Percentiles rank a stretch among this genome's conserved stretches.
Evolutionary conservation across 306 rosid species (phyloP).

Genomic region (Acacia melanoxylon): DNA sequence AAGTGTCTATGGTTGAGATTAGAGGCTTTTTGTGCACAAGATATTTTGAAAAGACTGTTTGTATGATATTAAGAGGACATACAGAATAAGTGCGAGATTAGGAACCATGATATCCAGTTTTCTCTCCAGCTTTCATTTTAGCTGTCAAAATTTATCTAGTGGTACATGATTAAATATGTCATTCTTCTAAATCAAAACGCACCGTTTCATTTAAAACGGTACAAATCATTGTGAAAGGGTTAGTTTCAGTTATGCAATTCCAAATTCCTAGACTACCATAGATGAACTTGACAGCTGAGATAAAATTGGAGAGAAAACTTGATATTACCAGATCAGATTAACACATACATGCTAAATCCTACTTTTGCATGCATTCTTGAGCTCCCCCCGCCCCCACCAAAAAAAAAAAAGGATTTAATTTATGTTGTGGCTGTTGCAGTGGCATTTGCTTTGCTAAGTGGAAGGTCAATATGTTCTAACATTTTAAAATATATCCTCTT

Average conservation of each 20-base stretch:
- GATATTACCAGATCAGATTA: not conserved
- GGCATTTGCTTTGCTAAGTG: not conserved
- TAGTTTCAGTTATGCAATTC: not conserved
- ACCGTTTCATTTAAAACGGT: not conserved
- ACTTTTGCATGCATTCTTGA: not conserved
- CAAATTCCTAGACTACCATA: not conserved
- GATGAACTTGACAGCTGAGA: not conserved
- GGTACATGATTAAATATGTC: not conserved
- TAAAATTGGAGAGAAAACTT: not conserved
- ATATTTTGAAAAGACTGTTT: not conserved
- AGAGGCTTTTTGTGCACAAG: not conserved
- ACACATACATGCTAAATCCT: not conserved
- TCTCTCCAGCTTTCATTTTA: not conserved
- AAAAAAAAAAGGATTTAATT: not conserved
- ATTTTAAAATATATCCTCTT: slow-evolving; percentile 6
- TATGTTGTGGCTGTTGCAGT: slow-evolving; percentile 5
- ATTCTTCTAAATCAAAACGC: not conserved
- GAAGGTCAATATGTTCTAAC: slow-evolving; percentile 7
- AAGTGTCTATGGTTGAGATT: not conserved
- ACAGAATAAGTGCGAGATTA: not conserved
- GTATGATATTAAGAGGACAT: not conserved
- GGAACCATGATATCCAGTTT: not conserved
- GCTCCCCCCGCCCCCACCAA: too few relatives aligned
- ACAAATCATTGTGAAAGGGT: not conserved
- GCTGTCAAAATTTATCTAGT: not conserved